These are phyloP conservation scores for Cutaneotrichosporon mucoides DNA, from an alignment of 1,284 basidiomycete genomes.

Conservation along the genomic window DNA sequence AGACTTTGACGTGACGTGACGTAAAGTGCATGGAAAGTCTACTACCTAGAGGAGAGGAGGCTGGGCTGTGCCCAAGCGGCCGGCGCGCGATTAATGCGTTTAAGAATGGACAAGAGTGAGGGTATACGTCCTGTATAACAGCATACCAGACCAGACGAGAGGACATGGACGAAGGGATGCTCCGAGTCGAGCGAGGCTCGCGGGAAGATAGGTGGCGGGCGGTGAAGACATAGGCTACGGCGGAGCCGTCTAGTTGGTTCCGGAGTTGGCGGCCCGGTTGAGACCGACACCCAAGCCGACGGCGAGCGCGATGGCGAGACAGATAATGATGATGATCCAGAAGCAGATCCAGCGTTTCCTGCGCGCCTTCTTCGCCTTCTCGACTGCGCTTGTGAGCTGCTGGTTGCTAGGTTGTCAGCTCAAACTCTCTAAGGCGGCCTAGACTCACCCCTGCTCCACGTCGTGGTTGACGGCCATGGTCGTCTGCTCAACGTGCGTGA, in stretches of 20 bases:
- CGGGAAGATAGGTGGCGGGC: too few relatives aligned
- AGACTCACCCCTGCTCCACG: slow-evolving; percentile 63
- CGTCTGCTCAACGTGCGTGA: slow-evolving; percentile 61
- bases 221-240: too few relatives aligned
- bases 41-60: neutral
- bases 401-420: slow-evolving; percentile 51
- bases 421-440: neutral
- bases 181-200: neutral
- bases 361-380: slow-evolving; percentile 69
- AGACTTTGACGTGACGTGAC: neutral
- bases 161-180: neutral
- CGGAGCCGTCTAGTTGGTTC: neutral
- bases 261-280: neutral
- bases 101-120: neutral
- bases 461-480: slow-evolving; percentile 63
- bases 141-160: neutral
- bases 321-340: slow-evolving; percentile 12
- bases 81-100: neutral
- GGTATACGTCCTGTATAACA: neutral
- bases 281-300: slow-evolving; percentile 1
- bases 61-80: neutral
- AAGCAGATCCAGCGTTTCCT: slow-evolving; percentile 79
- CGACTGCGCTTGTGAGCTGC: slow-evolving; percentile 68
- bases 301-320: neutral
- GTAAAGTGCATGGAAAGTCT: neutral